These are phyloP conservation scores for Sequoia sempervirens DNA, from an alignment of 75 land plant genomes.

Conservation along the genomic window DNA sequence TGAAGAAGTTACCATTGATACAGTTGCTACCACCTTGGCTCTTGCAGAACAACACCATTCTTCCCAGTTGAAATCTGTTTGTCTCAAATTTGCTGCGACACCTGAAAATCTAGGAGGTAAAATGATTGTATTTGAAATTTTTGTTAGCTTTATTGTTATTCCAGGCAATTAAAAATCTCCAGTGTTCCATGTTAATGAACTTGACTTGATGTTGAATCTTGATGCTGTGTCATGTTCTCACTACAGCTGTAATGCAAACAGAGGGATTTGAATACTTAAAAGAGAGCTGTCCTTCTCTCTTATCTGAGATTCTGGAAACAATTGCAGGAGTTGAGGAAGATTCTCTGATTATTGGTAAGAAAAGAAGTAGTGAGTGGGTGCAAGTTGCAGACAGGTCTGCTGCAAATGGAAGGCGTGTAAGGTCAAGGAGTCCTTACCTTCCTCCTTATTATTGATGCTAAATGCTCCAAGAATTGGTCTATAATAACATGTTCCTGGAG, in stretches of 20 bases:
- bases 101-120: slow-evolving; percentile 54
- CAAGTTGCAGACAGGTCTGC: slow-evolving; percentile 62
- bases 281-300: too few species aligned
- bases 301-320: too few species aligned
- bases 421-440: slow-evolving; percentile 41
- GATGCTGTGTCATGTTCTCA: background rate
- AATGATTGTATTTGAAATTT: background rate
- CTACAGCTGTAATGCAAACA: slow-evolving; percentile 73
- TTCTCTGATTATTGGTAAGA: slow-evolving; percentile 5
- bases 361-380: slow-evolving; percentile 30
- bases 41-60: slow-evolving; percentile 85
- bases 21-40: slow-evolving; percentile 81
- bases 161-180: background rate
- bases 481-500: background rate
- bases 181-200: background rate
- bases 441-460: background rate
- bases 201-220: background rate
- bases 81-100: slow-evolving; percentile 63
- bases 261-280: slow-evolving; percentile 40
- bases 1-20: slow-evolving; percentile 67
- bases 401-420: slow-evolving; percentile 74
- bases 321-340: slow-evolving; percentile 7
- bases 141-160: background rate
- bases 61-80: slow-evolving; percentile 66
- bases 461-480: background rate